Conservation (phyloP, 1,284 basidiomycete genomes). For the Lentinula novae-zelandiae region DNA sequence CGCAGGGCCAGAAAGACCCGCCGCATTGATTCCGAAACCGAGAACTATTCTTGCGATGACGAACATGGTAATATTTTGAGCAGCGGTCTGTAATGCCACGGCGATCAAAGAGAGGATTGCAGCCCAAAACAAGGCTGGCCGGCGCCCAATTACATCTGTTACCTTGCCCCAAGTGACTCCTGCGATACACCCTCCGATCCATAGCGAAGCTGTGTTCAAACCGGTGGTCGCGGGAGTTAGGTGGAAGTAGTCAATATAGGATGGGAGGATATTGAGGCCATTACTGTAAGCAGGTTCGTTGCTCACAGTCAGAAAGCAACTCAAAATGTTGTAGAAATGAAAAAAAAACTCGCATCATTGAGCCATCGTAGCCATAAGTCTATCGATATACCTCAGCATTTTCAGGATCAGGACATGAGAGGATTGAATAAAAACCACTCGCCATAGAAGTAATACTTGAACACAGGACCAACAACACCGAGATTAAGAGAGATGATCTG, state of each 20-base stretch:
- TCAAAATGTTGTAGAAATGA: neutral
- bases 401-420: neutral
- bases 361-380: slow-evolving; percentile 22
- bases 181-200: slow-evolving; percentile 23
- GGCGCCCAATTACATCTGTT: slow-evolving; percentile 16
- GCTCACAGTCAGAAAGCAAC: neutral
- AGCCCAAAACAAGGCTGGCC: slow-evolving; percentile 10
- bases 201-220: slow-evolving; percentile 21
- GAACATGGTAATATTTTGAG: slow-evolving; percentile 21
- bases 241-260: slow-evolving; percentile 19
- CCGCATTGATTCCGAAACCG: slow-evolving; percentile 21
- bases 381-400: neutral
- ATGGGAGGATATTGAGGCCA: slow-evolving; percentile 20
- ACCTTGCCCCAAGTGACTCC: slow-evolving; percentile 20
- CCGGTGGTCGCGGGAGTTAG: slow-evolving; percentile 14
- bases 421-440: neutral
- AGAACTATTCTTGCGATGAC: slow-evolving; percentile 20
- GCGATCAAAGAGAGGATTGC: slow-evolving; percentile 17
- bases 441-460: slow-evolving; percentile 21
- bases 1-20: slow-evolving; percentile 19
- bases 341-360: slow-evolving; percentile 17
- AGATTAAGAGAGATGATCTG: slow-evolving; percentile 17
- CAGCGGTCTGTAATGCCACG: slow-evolving; percentile 19
- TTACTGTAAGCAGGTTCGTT: slow-evolving; percentile 8
- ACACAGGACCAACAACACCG: slow-evolving; percentile 18